These are phyloP conservation scores for Didymella lethalis DNA, from an alignment of 2,329 filamentous ascomycete species.

Conservation along the genomic window DNA sequence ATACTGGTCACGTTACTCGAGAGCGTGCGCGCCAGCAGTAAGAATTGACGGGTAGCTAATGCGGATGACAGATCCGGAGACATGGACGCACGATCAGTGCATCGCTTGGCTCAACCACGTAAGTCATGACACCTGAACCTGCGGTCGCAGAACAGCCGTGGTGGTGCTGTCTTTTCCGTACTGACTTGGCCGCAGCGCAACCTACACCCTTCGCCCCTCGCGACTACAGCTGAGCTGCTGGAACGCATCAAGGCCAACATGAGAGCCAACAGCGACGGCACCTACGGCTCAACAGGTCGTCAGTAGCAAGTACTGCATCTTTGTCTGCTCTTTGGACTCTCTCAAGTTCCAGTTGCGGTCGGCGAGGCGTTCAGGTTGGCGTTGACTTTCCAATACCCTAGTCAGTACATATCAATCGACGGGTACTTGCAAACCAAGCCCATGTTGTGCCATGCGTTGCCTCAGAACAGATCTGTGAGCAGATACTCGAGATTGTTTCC, in stretches of 20 bases:
- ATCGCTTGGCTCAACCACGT: conserved; percentile 82
- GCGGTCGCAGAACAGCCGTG: background rate
- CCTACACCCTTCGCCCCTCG: conserved; percentile 65
- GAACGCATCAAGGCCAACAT: conserved; percentile 75
- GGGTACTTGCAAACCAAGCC: background rate
- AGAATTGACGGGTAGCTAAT: conserved; percentile 4
- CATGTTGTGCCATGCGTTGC: background rate
- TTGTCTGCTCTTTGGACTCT: background rate
- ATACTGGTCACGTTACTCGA: background rate
- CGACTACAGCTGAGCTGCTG: conserved; percentile 69
- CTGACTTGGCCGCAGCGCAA: conserved; percentile 62
- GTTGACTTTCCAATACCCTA: conserved; percentile 4
- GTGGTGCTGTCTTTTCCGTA: no score
- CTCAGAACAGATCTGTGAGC: background rate
- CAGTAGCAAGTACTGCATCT: background rate
- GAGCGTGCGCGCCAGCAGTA: no score
- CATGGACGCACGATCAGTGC: conserved; percentile 83
- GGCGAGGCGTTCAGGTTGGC: background rate
- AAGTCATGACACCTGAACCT: conserved; percentile 50
- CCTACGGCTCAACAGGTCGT: conserved; percentile 12
- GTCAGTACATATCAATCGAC: background rate
- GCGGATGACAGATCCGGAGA: conserved; percentile 62
- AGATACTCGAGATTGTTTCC: background rate
- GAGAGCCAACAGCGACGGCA: conserved; percentile 50
- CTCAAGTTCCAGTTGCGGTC: background rate